These are phyloP conservation scores for Yarrowia yakushimensis DNA, from an alignment of 805 yeast genomes.

Conservation along the genomic window DNA sequence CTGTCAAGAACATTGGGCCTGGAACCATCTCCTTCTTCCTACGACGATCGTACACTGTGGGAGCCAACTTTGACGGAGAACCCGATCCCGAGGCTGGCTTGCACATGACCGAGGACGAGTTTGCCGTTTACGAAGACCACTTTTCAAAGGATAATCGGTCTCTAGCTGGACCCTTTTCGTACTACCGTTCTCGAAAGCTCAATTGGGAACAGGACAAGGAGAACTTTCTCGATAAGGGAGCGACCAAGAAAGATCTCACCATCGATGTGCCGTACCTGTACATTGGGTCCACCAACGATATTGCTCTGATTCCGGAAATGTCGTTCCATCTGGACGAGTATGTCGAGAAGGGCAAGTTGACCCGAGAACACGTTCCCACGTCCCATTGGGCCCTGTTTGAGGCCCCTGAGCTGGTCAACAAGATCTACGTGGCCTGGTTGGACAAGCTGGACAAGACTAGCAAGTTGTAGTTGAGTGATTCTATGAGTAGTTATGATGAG, in stretches of 20 bases:
- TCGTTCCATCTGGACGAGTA: slow-evolving; percentile 21
- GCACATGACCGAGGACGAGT: slow-evolving; percentile 26
- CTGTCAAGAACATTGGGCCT: slow-evolving; percentile 21
- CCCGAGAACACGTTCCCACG: slow-evolving; percentile 17
- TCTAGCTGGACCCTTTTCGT: slow-evolving; percentile 21
- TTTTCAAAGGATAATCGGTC: slow-evolving; percentile 23
- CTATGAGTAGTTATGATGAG: too few species aligned
- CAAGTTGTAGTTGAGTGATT: background rate
- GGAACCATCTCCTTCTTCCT: slow-evolving; percentile 17
- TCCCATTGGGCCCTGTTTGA: slow-evolving; percentile 24
- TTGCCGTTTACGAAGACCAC: slow-evolving; percentile 18
- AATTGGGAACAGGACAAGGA: slow-evolving; percentile 26
- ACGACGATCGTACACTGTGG: slow-evolving; percentile 16
- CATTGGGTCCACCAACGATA: slow-evolving; percentile 23
- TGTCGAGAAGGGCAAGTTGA: slow-evolving; percentile 24
- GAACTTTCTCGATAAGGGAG: slow-evolving; percentile 23
- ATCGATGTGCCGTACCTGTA: slow-evolving; percentile 23
- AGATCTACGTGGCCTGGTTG: slow-evolving; percentile 14
- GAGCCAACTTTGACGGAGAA: slow-evolving; percentile 19
- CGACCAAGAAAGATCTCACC: slow-evolving; percentile 18
- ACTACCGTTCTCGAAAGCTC: slow-evolving; percentile 24
- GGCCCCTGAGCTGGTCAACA: slow-evolving; percentile 11
- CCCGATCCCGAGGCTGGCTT: slow-evolving; percentile 20
- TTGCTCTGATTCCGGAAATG: slow-evolving; percentile 24
- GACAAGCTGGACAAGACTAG: slow-evolving; percentile 20